A percentile compares a stretch with the other conserved stretches of the same genome.
Evolutionary conservation across 164 flowering plant genomes (phyloP).

Genomic region (Dillenia turbinata): DNA sequence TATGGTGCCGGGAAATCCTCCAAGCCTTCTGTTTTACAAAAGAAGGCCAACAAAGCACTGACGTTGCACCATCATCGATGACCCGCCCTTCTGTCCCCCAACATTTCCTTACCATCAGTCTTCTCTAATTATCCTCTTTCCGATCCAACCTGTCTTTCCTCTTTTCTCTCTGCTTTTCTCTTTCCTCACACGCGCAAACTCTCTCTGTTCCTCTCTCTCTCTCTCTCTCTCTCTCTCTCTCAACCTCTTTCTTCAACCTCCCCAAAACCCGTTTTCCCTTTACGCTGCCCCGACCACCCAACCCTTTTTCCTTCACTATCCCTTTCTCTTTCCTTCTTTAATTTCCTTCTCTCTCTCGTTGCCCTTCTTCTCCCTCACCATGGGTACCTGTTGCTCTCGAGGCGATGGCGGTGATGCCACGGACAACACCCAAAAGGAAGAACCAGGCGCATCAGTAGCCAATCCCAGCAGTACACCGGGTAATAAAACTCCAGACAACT

Average conservation of each 20-base stretch:
- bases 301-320: neutral
- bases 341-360: neutral
- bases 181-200: neutral
- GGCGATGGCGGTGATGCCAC: conserved; percentile 12
- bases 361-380: conserved; percentile 14
- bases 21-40: conserved; percentile 12
- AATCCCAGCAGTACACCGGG: neutral
- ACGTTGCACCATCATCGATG: neutral
- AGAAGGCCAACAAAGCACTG: conserved; percentile 7
- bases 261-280: conserved; percentile 10
- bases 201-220: conserved; percentile 3
- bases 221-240: conserved; percentile 6
- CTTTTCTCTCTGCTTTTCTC: conserved; percentile 1
- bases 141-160: conserved; percentile 23
- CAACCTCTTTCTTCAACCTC: conserved; percentile 6
- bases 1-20: conserved; percentile 35
- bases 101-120: conserved; percentile 27
- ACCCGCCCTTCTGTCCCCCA: conserved; percentile 8
- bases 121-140: conserved; percentile 9
- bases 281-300: neutral
- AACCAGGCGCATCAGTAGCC: neutral
- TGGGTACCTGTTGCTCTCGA: conserved; percentile 68
- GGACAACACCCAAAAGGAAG: conserved; percentile 7
- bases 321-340: no score
- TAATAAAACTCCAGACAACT: conserved; percentile 1